Evolutionary conservation across 2,329 filamentous ascomycete genomes (phyloP).

Genomic region (Amesomyces nigricolor): DNA sequence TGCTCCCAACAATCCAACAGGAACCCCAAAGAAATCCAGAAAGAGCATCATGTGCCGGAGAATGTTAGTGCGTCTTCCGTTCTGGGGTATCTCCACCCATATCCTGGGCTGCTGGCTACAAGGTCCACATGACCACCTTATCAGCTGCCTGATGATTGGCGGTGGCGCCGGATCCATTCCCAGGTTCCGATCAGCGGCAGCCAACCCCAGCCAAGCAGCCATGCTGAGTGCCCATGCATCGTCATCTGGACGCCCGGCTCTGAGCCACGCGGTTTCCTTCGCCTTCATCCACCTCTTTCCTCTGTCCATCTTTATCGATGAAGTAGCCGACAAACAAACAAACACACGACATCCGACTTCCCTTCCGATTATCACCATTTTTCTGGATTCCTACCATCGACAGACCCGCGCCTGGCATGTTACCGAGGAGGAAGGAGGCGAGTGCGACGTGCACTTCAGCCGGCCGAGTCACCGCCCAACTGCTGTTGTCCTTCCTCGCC

Average conservation of each 20-base stretch:
- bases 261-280: not conserved
- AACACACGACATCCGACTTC: too few relatives aligned
- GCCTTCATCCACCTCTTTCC: not conserved
- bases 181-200: conserved; percentile 4
- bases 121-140: conserved; percentile 4
- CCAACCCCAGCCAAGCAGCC: conserved; percentile 3
- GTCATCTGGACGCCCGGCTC: conserved; percentile 14
- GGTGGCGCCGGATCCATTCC: conserved; percentile 4
- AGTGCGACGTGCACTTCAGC: conserved; percentile 47
- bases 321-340: not conserved
- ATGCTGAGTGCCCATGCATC: not conserved
- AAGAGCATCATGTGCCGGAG: not conserved
- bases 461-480: conserved; percentile 56
- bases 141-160: conserved; percentile 14
- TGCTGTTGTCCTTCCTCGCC: conserved; percentile 63
- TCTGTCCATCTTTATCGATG: not conserved
- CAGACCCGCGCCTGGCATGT: conserved; percentile 25
- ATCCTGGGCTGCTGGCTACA: not conserved
- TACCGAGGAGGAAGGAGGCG: conserved; percentile 26
- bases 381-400: not conserved
- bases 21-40: not conserved
- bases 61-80: conserved; percentile 4
- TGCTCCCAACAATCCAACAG: not conserved
- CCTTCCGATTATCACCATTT: not conserved
- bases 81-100: not conserved